Evolutionary conservation across 2,329 filamentous ascomycete genomes (phyloP), one percentile per base, ranked within the genome.

Genomic region (Keithomyces neogunnii): DNA sequence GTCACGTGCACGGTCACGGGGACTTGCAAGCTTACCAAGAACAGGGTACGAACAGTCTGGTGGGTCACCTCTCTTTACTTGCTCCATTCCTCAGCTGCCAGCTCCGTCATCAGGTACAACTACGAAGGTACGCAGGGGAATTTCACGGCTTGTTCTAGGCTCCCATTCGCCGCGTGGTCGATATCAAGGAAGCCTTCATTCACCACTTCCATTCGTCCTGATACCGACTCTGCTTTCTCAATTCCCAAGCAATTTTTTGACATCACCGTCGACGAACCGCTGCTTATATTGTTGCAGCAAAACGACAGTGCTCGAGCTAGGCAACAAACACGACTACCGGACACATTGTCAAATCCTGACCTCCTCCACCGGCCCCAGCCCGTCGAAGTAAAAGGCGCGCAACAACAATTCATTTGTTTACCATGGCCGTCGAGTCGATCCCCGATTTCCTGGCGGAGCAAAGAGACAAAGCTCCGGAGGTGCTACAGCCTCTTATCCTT

Each of bases 381-480:
- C 36, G 4, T 13, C 5, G 36, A 39, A 13, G 19, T 5, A 39
- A 39, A 39, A 39, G 36, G 13, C 11, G 13, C 38, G 9, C 60
- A 19, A 19, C n/a, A 40, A 39, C 13, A 40, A 13, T 19, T 7
- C 8, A 26, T 19, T 6, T 9, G 13, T 3, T 40, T 40, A 26
- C 62, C 61, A 96, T 95, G 89, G 90, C 88, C 70, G 79, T 82
- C 73, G 88, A 95, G 69, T 83, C 85, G 65, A 93, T 97, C 69
- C 81, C 89, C 66, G 89, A 95, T 69, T 95, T 97, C 73, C 86
- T 99, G 58, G 82, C 84, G 55, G 86, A 95, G 62, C 88, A 95
- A 80, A 87, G 90, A 67, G 89, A 96, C 66, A 77, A 84, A 67
- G 88, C 90, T 63, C 88, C 90, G 49, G 88, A 90, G 60, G 88